A percentile compares a stretch with the other conserved stretches of the same genome.
Conservation (phyloP, 1,139 yeast species). For the Meyerozyma elateridarum region DNA sequence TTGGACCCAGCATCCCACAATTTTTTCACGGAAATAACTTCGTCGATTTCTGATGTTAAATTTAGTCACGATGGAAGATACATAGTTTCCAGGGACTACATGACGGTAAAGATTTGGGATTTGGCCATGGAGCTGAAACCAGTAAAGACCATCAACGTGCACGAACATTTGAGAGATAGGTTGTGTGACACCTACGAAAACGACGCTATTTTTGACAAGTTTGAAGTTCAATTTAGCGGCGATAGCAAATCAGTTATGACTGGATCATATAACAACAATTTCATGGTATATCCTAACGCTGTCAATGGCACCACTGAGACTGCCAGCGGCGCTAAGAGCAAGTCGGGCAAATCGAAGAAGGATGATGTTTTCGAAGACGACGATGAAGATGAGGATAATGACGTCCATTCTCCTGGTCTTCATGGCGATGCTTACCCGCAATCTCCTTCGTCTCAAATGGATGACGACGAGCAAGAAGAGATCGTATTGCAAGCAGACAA, state of each 20-base stretch:
- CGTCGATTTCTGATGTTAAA: conserved; percentile 90
- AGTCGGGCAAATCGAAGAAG: conserved; percentile 14
- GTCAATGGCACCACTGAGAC: conserved; percentile 26
- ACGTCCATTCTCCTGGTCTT: conserved; percentile 15
- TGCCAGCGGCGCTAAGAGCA: conserved; percentile 16
- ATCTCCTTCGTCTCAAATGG: conserved; percentile 34
- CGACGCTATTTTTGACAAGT: conserved; percentile 97
- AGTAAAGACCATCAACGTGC: conserved; percentile 87
- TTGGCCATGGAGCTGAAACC: conserved; percentile 96
- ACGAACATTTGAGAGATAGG: conserved; percentile 89
- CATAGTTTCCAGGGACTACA: conserved; percentile 92
- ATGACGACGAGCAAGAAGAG: conserved; percentile 61
- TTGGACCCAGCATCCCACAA: conserved; percentile 91
- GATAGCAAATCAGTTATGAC: conserved; percentile 93
- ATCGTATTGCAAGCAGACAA: conserved; percentile 95
- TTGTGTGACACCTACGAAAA: conserved; percentile 97
- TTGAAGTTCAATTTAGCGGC: conserved; percentile 93
- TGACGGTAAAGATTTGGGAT: conserved; percentile 98
- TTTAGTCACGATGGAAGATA: conserved; percentile 91
- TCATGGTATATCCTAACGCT: conserved; percentile 91
- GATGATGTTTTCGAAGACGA: conserved; percentile 6
- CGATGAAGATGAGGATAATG: conserved; percentile 7
- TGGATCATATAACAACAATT: conserved; percentile 94
- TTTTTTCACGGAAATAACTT: conserved; percentile 95
- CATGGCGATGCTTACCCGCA: conserved; percentile 25